Base-by-base conservation (phyloP, 202 grass and related monocot species). In the Carex sylvatica region DNA sequence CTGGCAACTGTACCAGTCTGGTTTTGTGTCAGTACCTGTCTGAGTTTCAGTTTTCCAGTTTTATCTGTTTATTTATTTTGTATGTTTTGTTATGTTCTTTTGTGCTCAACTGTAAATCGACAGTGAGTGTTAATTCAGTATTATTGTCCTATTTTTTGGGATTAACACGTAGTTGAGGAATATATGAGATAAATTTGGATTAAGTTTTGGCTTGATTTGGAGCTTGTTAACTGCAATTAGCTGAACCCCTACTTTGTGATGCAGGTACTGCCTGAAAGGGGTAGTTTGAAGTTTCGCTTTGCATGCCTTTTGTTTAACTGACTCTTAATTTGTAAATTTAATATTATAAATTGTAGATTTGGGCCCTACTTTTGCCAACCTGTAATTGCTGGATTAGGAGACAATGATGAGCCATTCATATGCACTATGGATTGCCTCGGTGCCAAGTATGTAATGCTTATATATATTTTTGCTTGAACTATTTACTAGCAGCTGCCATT, bases 351-450 rank as follows among this genome's bases (percentile, higher is more conserved):
- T 69, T 87, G 88, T 60, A 90, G 88, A 76, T 90, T 90, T 81
- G 88, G 88, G 46, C 88, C 88, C 30, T 90, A 87, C 76, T 82
- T 90, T 65, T 90, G 88, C 69, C 84, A 87, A 83, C 88, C 88
- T 67, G 68, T 90, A 42, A 90, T 90, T 78, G 88, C 88, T 84
- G 88, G 88, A 80, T 86, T 90, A 78, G 88, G 84, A 81, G 88
- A 87, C 53, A 76, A 90, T 63, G 82, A 87, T 44, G 85, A 83
- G 82, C 88, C 88, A 53, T 90, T 90, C 47, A 90, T 90, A 84
- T 90, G 88, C 83, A 90, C 88, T 65, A 90, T 90, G 88, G 88
- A 90, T 82, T 90, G 88, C 81, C 74, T 90, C 35, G 88, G 88
- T 82, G 88, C 88, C 81, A 90, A 90, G 88, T 90, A 90, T 69